These are phyloP conservation scores for Passiflora organensis DNA, from an alignment of 345 rosid genomes.

Conservation along the genomic window DNA sequence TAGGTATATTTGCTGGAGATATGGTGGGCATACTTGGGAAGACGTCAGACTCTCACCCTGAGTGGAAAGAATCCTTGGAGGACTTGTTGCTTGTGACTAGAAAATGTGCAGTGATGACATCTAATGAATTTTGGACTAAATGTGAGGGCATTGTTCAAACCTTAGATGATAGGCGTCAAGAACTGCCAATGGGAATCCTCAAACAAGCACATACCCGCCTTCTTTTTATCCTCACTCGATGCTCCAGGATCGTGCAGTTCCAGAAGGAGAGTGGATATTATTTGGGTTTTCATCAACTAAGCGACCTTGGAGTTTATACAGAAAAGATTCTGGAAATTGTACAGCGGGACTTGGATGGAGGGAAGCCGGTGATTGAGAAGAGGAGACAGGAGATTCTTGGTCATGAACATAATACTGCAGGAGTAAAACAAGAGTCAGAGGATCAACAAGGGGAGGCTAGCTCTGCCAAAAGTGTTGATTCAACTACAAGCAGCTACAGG, in stretches of 20 bases:
- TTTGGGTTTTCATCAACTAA: conserved; percentile 72
- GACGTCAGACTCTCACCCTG: conserved; percentile 52
- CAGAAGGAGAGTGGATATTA: conserved; percentile 87
- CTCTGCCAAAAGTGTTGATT: conserved; percentile 73
- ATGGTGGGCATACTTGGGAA: conserved; percentile 76
- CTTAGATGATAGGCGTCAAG: conserved; percentile 88
- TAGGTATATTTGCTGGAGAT: conserved; percentile 86
- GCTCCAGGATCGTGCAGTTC: conserved; percentile 94
- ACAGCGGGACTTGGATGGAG: conserved; percentile 45
- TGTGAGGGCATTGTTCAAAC: conserved; percentile 87
- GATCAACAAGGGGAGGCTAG: conserved; percentile 43
- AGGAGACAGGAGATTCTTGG: conserved; percentile 37
- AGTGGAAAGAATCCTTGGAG: conserved; percentile 69
- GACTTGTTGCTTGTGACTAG: conserved; percentile 77
- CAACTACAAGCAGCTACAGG: conserved; percentile 64
- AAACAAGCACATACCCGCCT: conserved; percentile 92
- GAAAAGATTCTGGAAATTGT: conserved; percentile 60
- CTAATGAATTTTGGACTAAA: conserved; percentile 77
- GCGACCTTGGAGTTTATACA: conserved; percentile 93
- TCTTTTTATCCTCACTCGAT: conserved; percentile 86
- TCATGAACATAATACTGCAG: conserved; percentile 26
- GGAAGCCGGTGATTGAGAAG: conserved; percentile 36
- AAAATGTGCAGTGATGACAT: conserved; percentile 74
- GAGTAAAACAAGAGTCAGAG: conserved; percentile 31
- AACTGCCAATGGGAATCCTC: conserved; percentile 78